A percentile compares a stretch with the other conserved stretches of the same genome.
Conservation (phyloP, 306 rosid genomes). For the Pterocarpus santalinus region DNA sequence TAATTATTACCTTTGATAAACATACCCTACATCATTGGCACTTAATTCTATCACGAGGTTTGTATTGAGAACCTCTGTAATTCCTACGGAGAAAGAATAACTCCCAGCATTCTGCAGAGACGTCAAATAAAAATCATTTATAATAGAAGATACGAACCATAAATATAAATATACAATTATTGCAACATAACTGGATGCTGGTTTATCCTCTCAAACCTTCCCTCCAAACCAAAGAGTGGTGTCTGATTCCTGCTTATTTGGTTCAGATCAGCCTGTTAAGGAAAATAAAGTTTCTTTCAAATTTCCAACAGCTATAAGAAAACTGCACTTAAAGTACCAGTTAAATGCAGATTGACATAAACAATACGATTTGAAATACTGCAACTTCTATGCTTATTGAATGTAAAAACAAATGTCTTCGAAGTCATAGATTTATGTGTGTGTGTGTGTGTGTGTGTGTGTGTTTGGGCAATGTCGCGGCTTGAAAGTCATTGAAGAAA, state of each 20-base stretch:
- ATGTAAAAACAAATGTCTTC: conserved; percentile 12
- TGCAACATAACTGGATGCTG: conserved; percentile 89
- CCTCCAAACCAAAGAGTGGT: conserved; percentile 86
- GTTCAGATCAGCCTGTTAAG: conserved; percentile 82
- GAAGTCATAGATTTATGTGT: neutral
- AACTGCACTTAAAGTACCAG: conserved; percentile 8
- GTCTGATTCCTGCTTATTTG: conserved; percentile 75
- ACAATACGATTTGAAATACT: conserved; percentile 16
- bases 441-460: neutral
- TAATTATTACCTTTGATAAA: conserved; percentile 80
- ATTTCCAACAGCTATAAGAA: conserved; percentile 36
- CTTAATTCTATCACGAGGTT: conserved; percentile 88
- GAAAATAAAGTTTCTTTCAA: conserved; percentile 41
- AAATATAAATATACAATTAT: conserved; percentile 42
- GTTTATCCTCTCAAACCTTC: conserved; percentile 94
- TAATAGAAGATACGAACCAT: conserved; percentile 7
- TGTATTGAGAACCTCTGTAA: conserved; percentile 92
- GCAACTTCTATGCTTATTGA: neutral
- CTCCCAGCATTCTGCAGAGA: conserved; percentile 79
- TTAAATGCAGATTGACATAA: neutral
- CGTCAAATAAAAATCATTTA: conserved; percentile 43
- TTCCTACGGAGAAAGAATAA: conserved; percentile 90
- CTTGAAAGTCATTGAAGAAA: neutral
- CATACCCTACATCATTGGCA: conserved; percentile 92
- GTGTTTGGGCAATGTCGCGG: neutral